phyloP scores from a whole-genome alignment of 2,329 filamentous ascomycete genomes.

The Aspergillus puulaauensis region DNA sequence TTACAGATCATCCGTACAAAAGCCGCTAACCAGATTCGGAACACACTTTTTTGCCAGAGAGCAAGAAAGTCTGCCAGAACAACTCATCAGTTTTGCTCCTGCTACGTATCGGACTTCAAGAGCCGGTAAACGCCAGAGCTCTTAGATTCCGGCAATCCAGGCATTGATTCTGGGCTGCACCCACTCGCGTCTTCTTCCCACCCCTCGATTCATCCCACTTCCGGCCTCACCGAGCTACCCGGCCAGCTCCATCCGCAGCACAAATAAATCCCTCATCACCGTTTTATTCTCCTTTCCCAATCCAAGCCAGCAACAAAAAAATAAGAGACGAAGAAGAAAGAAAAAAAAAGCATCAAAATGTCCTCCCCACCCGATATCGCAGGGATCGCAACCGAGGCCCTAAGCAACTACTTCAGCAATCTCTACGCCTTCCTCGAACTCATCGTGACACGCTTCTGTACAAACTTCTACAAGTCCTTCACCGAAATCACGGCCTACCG shows the following conservation, averaged over 20 bases:
- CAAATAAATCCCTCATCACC: neutral
- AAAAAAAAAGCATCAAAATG: constrained; percentile 20
- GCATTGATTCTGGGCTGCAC: neutral
- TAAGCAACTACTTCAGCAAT: constrained; percentile 32
- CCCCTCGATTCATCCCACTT: neutral
- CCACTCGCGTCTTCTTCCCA: neutral
- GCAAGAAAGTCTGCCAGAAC: neutral
- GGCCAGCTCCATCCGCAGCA: neutral
- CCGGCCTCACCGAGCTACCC: constrained; percentile 2
- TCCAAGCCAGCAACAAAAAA: no score
- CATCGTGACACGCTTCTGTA: constrained; percentile 30
- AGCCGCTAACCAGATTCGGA: neutral
- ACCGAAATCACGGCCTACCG: constrained; percentile 44
- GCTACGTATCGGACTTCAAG: neutral
- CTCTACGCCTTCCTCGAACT: constrained; percentile 27
- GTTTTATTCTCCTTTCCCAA: neutral
- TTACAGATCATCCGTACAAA: neutral
- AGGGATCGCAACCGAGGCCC: constrained; percentile 24
- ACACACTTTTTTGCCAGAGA: neutral
- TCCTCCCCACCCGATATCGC: constrained; percentile 21
- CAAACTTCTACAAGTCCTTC: constrained; percentile 45
- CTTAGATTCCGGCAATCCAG: neutral
- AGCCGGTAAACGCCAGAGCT: neutral
- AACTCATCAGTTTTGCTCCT: neutral
- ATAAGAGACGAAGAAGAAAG: no score